Base-by-base conservation (phyloP, 1,139 yeast genomes). In the Geotrichum candidum region DNA sequence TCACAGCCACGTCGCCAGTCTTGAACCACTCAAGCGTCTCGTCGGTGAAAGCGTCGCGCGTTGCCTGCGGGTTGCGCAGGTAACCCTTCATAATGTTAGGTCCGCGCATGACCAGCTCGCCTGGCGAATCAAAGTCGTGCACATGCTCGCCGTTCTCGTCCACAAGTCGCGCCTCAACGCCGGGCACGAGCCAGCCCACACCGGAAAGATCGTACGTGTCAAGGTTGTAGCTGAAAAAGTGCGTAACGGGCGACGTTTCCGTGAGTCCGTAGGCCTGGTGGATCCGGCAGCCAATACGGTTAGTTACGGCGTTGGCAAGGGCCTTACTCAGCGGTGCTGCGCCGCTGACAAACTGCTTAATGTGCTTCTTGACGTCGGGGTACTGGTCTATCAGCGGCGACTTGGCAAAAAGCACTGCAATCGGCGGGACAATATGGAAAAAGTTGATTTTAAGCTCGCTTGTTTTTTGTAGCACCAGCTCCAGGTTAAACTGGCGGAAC, bases 261-360 rank as follows among this genome's bases (percentile, higher is more conserved):
- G 95, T 88, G 65, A 87, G 78, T 0, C 96, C 96, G 71, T 88
- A 88, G n/a, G 92, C 95, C 74, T 88, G 94, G 41, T 59, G 62
- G 22, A 76, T 61, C 10, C 58, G 46, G 23, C 66, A 63, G 1
- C 64, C 65, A 25, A 72, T 56, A 23, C 73, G 63, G 1, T 54
- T 59, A 56, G 63, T 60, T 3, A 74, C 75, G 2, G 69, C 68
- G 2, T 58, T 63, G 9, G 72, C 68, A 10, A 73, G 63, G 1
- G 67, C 66, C 53, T 65, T 61, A 3, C 77, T 72, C 10, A 76
- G 66, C 9, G 79, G 79, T 2, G 79, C 79, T 0, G 79, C 79
- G 3, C 79, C 79, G 23, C 70, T 67, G 54, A 70, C 64, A 46
- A 76, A 65, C 23, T 64, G 59, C 54, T 67, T 63, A 23, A 75